phyloP scores from a whole-genome alignment of 2,329 filamentous ascomycete species.

The Aspergillus pseudoterreus region DNA sequence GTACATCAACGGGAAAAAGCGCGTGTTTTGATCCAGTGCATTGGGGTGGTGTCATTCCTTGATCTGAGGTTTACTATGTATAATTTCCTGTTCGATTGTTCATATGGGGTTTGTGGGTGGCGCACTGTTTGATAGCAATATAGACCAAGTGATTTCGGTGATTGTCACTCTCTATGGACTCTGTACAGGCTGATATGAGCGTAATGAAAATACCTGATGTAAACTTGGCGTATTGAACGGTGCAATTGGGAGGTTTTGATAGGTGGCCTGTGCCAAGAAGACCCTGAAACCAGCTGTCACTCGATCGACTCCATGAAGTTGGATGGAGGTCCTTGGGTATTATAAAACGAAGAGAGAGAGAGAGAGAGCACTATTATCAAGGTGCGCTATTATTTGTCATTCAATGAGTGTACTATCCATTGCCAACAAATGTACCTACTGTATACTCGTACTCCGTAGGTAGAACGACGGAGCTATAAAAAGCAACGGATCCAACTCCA shows the following conservation, averaged over 20 bases:
- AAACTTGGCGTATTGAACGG: neutral
- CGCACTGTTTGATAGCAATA: neutral
- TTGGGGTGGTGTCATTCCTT: neutral
- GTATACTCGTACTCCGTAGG: no score
- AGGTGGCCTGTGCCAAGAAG: slow-evolving; percentile 1
- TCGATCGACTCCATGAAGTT: no score
- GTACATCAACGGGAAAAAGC: neutral
- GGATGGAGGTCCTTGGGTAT: no score
- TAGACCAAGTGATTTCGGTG: neutral
- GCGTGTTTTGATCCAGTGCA: neutral
- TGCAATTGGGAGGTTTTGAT: neutral
- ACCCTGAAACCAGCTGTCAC: neutral
- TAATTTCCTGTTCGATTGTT: slow-evolving; percentile 16
- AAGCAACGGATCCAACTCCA: slow-evolving; percentile 10
- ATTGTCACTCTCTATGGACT: neutral
- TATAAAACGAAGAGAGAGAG: no score
- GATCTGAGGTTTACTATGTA: slow-evolving; percentile 11
- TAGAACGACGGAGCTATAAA: slow-evolving; percentile 4
- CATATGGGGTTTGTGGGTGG: slow-evolving; percentile 12
- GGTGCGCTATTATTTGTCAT: no score
- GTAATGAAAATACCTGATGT: no score
- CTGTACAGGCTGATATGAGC: neutral
- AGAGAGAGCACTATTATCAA: no score
- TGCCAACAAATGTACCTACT: no score
- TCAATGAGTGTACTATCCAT: no score